Conservation (phyloP, 345 rosid species). For the Eucalyptus sp. region DNA sequence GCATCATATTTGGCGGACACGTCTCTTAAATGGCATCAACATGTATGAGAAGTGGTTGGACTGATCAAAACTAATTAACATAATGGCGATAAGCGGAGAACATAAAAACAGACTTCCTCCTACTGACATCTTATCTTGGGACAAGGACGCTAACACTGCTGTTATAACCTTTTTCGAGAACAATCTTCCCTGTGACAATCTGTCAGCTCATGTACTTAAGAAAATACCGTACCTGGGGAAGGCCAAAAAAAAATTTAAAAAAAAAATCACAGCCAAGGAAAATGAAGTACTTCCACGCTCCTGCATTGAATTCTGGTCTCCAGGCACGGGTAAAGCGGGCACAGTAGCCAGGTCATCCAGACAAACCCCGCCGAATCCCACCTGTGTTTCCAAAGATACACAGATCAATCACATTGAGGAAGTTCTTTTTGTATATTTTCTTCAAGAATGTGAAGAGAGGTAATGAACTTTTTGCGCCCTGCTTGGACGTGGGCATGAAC, state of each 20-base stretch:
- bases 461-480: not conserved
- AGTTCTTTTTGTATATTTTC: not conserved
- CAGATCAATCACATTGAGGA: not conserved
- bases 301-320: not conserved
- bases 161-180: not conserved
- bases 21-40: not conserved
- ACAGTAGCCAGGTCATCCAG: not conserved
- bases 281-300: slow-evolving; percentile 1
- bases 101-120: not conserved
- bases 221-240: not conserved
- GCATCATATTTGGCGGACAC: not conserved
- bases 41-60: not conserved
- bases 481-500: not conserved
- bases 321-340: not conserved
- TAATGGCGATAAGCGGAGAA: not conserved
- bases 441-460: not conserved
- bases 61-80: not conserved
- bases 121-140: not conserved
- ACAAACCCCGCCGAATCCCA: slow-evolving; percentile 1
- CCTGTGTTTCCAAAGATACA: not conserved
- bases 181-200: not conserved
- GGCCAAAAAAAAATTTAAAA: not conserved
- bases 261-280: not conserved
- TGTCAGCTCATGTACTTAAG: not conserved
- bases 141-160: not conserved